Evolutionary conservation across 129 eudicot species (phyloP).

Genomic region (Saussurea involucrata): DNA sequence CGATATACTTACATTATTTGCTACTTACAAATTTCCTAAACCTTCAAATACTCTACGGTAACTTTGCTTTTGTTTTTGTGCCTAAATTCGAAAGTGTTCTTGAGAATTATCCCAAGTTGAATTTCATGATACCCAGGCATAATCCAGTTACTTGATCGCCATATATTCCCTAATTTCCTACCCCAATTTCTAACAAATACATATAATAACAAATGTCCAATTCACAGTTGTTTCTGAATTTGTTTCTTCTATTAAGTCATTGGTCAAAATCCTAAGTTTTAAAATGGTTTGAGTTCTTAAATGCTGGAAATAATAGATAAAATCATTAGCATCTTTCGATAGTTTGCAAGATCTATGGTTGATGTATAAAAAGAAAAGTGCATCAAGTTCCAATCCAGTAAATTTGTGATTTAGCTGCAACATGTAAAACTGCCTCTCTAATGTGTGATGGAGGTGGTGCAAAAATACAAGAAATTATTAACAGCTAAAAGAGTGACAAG

Average conservation of each 20-base stretch:
- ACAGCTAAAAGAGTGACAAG: constrained; percentile 3
- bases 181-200: too few species aligned
- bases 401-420: background rate
- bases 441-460: background rate
- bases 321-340: background rate
- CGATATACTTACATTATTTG: too few species aligned
- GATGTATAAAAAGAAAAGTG: background rate
- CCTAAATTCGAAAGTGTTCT: too few species aligned
- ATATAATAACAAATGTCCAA: background rate
- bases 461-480: background rate
- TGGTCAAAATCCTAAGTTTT: background rate
- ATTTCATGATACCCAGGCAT: too few species aligned
- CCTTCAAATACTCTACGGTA: too few species aligned
- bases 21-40: too few species aligned
- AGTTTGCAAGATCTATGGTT: background rate
- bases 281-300: background rate
- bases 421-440: background rate
- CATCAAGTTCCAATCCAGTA: background rate
- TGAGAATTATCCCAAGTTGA: too few species aligned
- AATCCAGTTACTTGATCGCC: too few species aligned
- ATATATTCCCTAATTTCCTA: too few species aligned
- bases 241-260: background rate
- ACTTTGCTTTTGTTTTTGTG: too few species aligned
- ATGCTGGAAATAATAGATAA: background rate
- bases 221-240: background rate